Base-by-base conservation (phyloP, 352 stramenopile genomes). In the Phytophthora capsici region DNA sequence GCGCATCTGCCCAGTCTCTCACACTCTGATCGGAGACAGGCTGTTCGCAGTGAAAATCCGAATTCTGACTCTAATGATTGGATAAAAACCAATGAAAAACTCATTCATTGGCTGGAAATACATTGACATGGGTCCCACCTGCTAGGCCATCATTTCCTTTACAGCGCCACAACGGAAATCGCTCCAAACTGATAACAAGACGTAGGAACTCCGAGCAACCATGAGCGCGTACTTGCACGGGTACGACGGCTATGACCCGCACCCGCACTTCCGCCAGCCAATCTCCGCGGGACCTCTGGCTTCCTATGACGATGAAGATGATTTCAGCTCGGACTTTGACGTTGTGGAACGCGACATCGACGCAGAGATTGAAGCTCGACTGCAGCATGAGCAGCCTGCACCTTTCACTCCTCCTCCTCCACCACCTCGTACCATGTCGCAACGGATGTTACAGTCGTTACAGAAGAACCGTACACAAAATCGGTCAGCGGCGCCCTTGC, bases 281-380 rank as follows among this genome's bases (percentile, higher is more conserved):
- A 22, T 64, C n/a, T 25, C 57, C 13, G 57, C 57, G 1, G 54
- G 50, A 8, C 57, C 62, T 7, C 16, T 74, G 25, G 38, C 61
- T 2, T 36, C 57, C 26, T 66, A 69, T 10, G 57, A 67, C 20
- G 61, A 69, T n/a, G 62, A 66, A 36, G 53, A 59, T 26, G 71
- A 70, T 17, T 76, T 73, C 40, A 86, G 83, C 26, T 89, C 79
- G 44, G 77, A 86, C 52, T 82, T 88, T 59, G 79, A 88, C 49
- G 73, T 82, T 14, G 62, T 88, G 22, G 81, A 92, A 67, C 73
- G 84, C 12, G 84, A 90, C 54, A 88, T 89, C 14, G 84, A 92
- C 70, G 55, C 86, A 26, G 81, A 90, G 60, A 92, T 92, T 41
- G 80, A 91, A 52, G 80, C 80, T 45, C 78, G 78, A 22, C 69